phyloP scores from a whole-genome alignment of 768 basidiomycete genomes.

The Amanita muscaria region DNA sequence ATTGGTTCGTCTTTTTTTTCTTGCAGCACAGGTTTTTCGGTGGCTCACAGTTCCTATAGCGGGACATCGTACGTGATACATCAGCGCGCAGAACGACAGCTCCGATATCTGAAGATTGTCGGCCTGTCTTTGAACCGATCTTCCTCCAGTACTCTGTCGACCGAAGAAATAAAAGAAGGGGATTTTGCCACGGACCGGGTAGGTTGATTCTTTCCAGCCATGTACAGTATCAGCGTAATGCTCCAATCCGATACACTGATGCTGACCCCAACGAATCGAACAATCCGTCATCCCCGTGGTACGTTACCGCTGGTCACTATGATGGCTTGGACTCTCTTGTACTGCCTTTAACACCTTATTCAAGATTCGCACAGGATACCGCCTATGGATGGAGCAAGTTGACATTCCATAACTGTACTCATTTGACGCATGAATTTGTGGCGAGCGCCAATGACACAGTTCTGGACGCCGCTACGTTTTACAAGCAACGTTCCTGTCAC shows the following conservation, averaged over 20 bases:
- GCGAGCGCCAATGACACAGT: slow-evolving; percentile 11
- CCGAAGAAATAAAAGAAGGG: too few relatives aligned
- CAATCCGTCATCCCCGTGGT: too few relatives aligned
- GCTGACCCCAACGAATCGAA: not conserved
- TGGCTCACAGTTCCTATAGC: too few relatives aligned
- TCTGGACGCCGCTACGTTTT: slow-evolving; percentile 14
- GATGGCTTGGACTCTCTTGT: slow-evolving; percentile 12
- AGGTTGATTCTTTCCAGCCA: slow-evolving; percentile 13
- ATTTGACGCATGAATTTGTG: too few relatives aligned
- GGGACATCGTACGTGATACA: slow-evolving; percentile 13
- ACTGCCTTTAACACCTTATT: slow-evolving; percentile 5
- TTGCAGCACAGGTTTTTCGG: too few relatives aligned
- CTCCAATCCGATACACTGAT: too few relatives aligned
- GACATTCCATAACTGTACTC: slow-evolving; percentile 15
- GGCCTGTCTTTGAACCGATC: slow-evolving; percentile 10
- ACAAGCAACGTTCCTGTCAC: too few relatives aligned
- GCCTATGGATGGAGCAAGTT: slow-evolving; percentile 16
- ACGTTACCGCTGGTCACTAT: slow-evolving; percentile 16
- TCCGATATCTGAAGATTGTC: slow-evolving; percentile 10
- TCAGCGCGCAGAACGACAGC: slow-evolving; percentile 2
- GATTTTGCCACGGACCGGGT: too few relatives aligned
- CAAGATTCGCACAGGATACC: slow-evolving; percentile 7
- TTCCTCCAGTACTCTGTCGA: slow-evolving; percentile 12
- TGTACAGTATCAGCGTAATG: slow-evolving; percentile 12
- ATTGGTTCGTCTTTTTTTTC: slow-evolving; percentile 3